Conservation (phyloP, 1,284 basidiomycete genomes). For the Grifola frondosa region DNA sequence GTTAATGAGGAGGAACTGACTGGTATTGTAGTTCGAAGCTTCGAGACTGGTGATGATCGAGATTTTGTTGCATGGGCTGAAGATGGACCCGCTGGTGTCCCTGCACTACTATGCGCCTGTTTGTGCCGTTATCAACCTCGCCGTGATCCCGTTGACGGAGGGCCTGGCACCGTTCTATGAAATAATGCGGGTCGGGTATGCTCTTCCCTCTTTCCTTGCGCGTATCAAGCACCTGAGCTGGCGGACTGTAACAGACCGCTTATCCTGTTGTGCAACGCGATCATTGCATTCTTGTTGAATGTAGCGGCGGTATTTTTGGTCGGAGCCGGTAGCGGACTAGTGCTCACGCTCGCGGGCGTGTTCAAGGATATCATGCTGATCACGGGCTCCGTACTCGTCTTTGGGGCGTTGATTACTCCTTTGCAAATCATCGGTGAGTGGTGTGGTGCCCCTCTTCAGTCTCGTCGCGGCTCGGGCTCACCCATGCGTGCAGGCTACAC, state of each 20-base stretch:
- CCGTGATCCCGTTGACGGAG: constrained; percentile 86
- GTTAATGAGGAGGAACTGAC: too few relatives aligned
- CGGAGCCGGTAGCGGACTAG: constrained; percentile 82
- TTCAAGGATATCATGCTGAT: constrained; percentile 96
- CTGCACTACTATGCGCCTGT: constrained; percentile 97
- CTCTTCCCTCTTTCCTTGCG: neutral
- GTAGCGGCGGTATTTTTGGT: constrained; percentile 95
- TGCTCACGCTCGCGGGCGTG: constrained; percentile 93
- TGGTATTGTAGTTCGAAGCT: constrained; percentile 84
- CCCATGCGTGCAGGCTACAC: constrained; percentile 61
- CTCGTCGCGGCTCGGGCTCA: neutral
- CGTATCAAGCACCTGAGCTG: neutral
- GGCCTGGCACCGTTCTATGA: constrained; percentile 86
- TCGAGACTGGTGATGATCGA: constrained; percentile 96
- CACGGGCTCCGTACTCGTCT: constrained; percentile 83
- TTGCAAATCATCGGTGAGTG: constrained; percentile 82
- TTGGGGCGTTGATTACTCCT: constrained; percentile 76
- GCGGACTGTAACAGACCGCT: constrained; percentile 45
- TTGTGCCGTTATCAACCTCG: constrained; percentile 87
- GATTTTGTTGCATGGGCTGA: constrained; percentile 90
- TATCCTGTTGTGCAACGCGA: constrained; percentile 82
- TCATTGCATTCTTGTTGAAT: constrained; percentile 89
- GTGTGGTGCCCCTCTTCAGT: constrained; percentile 4
- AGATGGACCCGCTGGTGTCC: constrained; percentile 96
- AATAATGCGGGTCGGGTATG: constrained; percentile 57